A percentile compares a stretch with the other conserved stretches of the same genome.
Evolutionary conservation across 2,329 filamentous ascomycete genomes (phyloP).

Genomic region (Aureobasidium sp.): DNA sequence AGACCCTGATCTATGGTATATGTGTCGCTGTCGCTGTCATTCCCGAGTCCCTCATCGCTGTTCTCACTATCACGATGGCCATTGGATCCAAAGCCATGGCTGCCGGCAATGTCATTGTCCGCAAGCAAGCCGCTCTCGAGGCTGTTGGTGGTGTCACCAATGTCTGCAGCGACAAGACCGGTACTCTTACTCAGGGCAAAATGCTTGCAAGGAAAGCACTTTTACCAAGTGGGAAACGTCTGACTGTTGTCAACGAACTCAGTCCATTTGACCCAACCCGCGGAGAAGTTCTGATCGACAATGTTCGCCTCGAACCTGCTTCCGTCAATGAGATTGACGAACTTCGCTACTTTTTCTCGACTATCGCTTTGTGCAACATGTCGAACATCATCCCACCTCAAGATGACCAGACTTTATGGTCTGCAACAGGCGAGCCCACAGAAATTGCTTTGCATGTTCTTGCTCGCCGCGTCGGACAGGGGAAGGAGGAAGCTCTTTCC

Average conservation of each 20-base stretch:
- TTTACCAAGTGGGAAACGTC: conserved; percentile 50
- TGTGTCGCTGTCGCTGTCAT: conserved; percentile 37
- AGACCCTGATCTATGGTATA: conserved; percentile 35
- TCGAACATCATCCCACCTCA: conserved; percentile 49
- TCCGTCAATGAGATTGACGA: not conserved
- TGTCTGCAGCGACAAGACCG: conserved; percentile 63
- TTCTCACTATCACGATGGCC: conserved; percentile 59
- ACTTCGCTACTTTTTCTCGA: conserved; percentile 37
- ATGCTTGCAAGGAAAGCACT: conserved; percentile 55
- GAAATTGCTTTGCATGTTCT: conserved; percentile 71
- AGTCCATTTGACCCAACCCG: conserved; percentile 50
- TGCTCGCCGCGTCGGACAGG: conserved; percentile 49
- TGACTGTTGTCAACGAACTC: conserved; percentile 46
- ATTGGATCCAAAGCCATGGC: conserved; percentile 55
- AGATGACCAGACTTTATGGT: conserved; percentile 49
- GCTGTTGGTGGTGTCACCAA: conserved; percentile 56
- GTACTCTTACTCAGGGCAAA: conserved; percentile 45
- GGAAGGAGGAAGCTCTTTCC: conserved; percentile 15
- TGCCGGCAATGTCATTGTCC: conserved; percentile 53
- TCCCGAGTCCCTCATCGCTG: conserved; percentile 50
- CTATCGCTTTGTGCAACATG: conserved; percentile 57
- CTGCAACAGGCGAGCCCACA: conserved; percentile 57
- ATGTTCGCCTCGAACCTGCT: not conserved
- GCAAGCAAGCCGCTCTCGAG: conserved; percentile 55
- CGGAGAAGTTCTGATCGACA: conserved; percentile 45